Percentiles rank a stretch among this genome's conserved stretches.
Evolutionary conservation across 1,139 yeast species (phyloP).

Genomic region (Hyphopichia fennica): DNA sequence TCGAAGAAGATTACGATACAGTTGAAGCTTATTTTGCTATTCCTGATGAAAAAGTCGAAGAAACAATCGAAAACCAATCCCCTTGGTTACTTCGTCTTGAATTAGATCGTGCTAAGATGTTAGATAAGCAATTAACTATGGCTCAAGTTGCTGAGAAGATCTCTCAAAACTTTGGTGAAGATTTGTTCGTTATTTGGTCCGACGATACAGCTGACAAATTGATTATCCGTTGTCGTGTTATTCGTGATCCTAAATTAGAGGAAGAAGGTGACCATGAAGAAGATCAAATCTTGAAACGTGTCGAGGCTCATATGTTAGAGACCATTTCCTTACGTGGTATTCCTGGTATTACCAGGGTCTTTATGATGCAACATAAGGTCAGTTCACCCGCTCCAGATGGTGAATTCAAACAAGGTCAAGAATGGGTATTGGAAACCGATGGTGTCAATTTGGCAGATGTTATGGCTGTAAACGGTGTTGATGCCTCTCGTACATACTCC

Average conservation of each 20-base stretch:
- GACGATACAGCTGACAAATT: slow-evolving; percentile 98
- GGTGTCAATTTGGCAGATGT: slow-evolving; percentile 97
- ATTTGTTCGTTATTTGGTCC: slow-evolving; percentile 96
- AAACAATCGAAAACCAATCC: slow-evolving; percentile 87
- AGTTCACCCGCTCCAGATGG: slow-evolving; percentile 80
- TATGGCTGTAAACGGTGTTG: slow-evolving; percentile 94
- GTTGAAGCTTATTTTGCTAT: slow-evolving; percentile 96
- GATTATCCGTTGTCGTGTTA: slow-evolving; percentile 96
- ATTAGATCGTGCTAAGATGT: slow-evolving; percentile 97
- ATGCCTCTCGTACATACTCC: slow-evolving; percentile 83
- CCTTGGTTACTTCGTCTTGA: slow-evolving; percentile 98
- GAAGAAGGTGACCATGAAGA: slow-evolving; percentile 96
- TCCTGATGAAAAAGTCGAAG: slow-evolving; percentile 97
- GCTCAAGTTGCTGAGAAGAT: slow-evolving; percentile 97
- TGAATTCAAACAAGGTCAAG: slow-evolving; percentile 84
- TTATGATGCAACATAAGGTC: slow-evolving; percentile 90
- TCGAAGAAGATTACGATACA: slow-evolving; percentile 94
- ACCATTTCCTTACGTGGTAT: slow-evolving; percentile 95
- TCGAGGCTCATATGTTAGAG: slow-evolving; percentile 95
- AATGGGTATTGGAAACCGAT: slow-evolving; percentile 98
- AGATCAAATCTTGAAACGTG: slow-evolving; percentile 92
- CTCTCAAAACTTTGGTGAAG: slow-evolving; percentile 90
- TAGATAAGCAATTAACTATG: slow-evolving; percentile 96
- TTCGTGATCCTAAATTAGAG: slow-evolving; percentile 93
- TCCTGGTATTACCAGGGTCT: slow-evolving; percentile 87